Conservation (phyloP, 2,329 filamentous ascomycete species). For the Chrysoporthe austroafricana region DNA sequence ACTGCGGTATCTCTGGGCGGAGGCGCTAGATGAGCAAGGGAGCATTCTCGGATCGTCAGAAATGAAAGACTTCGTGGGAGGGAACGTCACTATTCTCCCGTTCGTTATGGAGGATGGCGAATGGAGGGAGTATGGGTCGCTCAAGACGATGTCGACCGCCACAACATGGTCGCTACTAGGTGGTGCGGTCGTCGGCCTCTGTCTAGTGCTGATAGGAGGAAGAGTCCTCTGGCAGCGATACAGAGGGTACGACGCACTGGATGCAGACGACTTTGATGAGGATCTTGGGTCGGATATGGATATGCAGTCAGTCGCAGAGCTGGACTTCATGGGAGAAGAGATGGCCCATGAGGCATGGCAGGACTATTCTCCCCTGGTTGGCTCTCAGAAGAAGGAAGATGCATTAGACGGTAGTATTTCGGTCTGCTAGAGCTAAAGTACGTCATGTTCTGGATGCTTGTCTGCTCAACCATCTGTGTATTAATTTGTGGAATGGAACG, state of each 20-base stretch:
- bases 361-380: slow-evolving; percentile 12
- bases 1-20: slow-evolving; percentile 23
- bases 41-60: slow-evolving; percentile 34
- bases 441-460: background rate
- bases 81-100: slow-evolving; percentile 12
- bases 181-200: slow-evolving; percentile 6
- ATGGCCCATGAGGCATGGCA: slow-evolving; percentile 19
- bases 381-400: background rate
- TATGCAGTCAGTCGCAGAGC: slow-evolving; percentile 13
- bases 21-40: slow-evolving; percentile 24
- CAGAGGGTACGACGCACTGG: slow-evolving; percentile 16
- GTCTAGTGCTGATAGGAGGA: slow-evolving; percentile 8
- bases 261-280: slow-evolving; percentile 19
- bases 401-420: background rate
- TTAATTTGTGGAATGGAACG: background rate
- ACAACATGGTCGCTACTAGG: slow-evolving; percentile 1
- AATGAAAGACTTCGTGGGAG: slow-evolving; percentile 30
- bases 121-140: background rate
- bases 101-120: slow-evolving; percentile 15
- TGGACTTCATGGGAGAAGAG: slow-evolving; percentile 16
- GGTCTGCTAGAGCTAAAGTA: background rate
- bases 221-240: slow-evolving; percentile 7
- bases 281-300: slow-evolving; percentile 22
- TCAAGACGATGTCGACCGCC: background rate
- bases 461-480: background rate